These are phyloP conservation scores for Gorgonomyces haynaldii DNA, from an alignment of 192 early-diverging fungal species.

Conservation along the genomic window DNA sequence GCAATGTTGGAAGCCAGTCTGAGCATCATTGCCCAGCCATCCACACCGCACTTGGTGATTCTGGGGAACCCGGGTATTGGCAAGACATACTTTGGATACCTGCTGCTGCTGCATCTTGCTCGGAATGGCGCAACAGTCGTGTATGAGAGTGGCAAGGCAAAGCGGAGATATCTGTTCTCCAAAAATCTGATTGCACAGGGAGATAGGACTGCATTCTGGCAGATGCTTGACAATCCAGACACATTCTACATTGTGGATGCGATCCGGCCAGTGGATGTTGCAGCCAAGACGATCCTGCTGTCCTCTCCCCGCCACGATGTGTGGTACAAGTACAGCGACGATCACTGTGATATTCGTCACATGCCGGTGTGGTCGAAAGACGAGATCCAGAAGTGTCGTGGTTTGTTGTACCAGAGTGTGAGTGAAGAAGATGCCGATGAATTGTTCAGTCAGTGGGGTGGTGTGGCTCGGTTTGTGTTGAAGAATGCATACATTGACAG, in stretches of 20 bases:
- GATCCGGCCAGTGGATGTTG: constrained; percentile 3
- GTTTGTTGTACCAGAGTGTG: background rate
- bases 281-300: constrained; percentile 6
- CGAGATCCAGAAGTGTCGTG: background rate
- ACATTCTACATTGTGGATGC: constrained; percentile 8
- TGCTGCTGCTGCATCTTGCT: constrained; percentile 5
- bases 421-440: background rate
- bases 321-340: constrained; percentile 1
- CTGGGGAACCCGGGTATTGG: constrained; percentile 6
- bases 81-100: constrained; percentile 8
- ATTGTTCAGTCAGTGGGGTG: background rate
- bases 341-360: background rate
- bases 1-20: background rate
- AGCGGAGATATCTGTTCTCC: background rate
- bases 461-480: no score
- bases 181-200: background rate
- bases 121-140: constrained; percentile 2
- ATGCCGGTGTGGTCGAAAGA: constrained; percentile 1
- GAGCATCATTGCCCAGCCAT: background rate
- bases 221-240: background rate
- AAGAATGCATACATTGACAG: no score
- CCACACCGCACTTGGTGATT: background rate
- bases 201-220: background rate
- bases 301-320: constrained; percentile 2
- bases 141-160: constrained; percentile 1